Evolutionary conservation across 306 rosid genomes (phyloP).

Genomic region (Castanea mollissima): DNA sequence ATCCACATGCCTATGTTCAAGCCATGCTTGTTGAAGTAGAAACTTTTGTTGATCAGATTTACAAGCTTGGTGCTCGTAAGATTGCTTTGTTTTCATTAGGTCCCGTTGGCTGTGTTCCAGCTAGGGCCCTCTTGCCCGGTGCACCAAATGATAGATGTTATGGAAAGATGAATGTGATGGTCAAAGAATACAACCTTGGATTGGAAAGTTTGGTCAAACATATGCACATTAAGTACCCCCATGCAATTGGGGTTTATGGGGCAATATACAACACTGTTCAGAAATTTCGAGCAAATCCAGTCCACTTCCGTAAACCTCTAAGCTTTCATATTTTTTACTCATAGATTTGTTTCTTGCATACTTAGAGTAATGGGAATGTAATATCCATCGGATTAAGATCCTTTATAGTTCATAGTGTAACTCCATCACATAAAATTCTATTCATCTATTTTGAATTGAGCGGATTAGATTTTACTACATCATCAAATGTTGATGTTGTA

Average conservation of each 20-base stretch:
- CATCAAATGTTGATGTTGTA: no score
- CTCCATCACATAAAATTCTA: no score
- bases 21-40: slow-evolving; percentile 28
- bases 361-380: no score
- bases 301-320: slow-evolving; percentile 20
- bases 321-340: no score
- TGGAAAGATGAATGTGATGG: slow-evolving; percentile 31
- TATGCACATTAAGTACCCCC: slow-evolving; percentile 2
- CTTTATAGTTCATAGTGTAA: no score
- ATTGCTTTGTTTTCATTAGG: slow-evolving; percentile 30
- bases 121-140: slow-evolving; percentile 24
- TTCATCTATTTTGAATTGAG: no score
- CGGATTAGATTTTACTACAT: no score
- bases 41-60: slow-evolving; percentile 15
- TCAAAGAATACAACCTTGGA: slow-evolving; percentile 30
- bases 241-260: slow-evolving; percentile 24
- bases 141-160: slow-evolving; percentile 23
- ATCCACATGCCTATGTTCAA: slow-evolving; percentile 21
- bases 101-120: slow-evolving; percentile 40
- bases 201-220: slow-evolving; percentile 20
- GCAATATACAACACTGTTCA: slow-evolving; percentile 28
- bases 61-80: slow-evolving; percentile 28
- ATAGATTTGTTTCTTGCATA: no score
- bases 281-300: slow-evolving; percentile 16
- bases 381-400: no score